Conservation (phyloP, 2,329 filamentous ascomycete genomes). For the Triangularia setosa region DNA sequence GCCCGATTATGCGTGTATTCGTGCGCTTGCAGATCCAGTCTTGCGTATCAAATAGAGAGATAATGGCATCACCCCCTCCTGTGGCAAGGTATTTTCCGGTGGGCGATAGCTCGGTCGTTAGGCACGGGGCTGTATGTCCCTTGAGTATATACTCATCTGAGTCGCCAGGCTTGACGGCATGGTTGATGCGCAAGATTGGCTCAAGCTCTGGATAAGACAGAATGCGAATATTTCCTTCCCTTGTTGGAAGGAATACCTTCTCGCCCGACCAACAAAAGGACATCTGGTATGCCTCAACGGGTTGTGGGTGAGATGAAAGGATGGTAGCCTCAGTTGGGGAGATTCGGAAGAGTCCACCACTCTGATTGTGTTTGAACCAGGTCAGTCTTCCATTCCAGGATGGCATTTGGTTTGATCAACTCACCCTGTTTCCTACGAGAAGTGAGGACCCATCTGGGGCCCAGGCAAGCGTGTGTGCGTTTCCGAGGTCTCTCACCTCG, state of each 20-base stretch:
- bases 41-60: slow-evolving; percentile 72
- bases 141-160: slow-evolving; percentile 57
- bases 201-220: slow-evolving; percentile 63
- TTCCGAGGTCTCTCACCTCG: slow-evolving; percentile 62
- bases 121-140: slow-evolving; percentile 70
- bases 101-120: slow-evolving; percentile 66
- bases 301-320: slow-evolving; percentile 56
- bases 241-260: slow-evolving; percentile 67
- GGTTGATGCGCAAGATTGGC: slow-evolving; percentile 49
- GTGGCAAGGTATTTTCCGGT: slow-evolving; percentile 69
- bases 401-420: slow-evolving; percentile 18
- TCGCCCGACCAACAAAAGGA: slow-evolving; percentile 70
- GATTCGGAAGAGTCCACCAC: slow-evolving; percentile 59
- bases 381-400: slow-evolving; percentile 3
- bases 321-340: slow-evolving; percentile 56
- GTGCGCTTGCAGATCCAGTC: slow-evolving; percentile 75
- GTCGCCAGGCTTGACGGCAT: slow-evolving; percentile 37
- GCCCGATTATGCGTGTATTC: slow-evolving; percentile 63
- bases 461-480: slow-evolving; percentile 70
- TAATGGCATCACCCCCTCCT: slow-evolving; percentile 70
- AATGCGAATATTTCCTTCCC: slow-evolving; percentile 67
- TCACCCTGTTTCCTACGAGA: slow-evolving; percentile 69
- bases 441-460: slow-evolving; percentile 66
- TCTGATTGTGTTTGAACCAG: slow-evolving; percentile 36
- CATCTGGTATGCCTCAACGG: slow-evolving; percentile 66